phyloP scores from a whole-genome alignment of 345 rosid species.

The Eutrema japonicum region DNA sequence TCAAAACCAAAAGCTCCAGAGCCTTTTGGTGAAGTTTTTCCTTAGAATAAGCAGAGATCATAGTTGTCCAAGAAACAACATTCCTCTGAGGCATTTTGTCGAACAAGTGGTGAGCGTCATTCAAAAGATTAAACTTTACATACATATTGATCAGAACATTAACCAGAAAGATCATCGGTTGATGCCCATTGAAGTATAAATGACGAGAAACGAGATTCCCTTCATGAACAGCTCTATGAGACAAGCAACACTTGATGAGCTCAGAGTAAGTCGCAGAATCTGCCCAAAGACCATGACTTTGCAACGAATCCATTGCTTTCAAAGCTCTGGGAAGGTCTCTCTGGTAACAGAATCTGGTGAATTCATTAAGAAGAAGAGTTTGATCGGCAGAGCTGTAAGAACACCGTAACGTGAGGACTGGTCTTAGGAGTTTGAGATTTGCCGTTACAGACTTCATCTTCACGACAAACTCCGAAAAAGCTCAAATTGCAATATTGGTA shows the following conservation, averaged over 20 bases:
- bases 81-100: conserved; percentile 48
- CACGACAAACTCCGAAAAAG: background rate
- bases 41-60: conserved; percentile 65
- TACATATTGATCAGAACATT: conserved; percentile 57
- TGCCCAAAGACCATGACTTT: conserved; percentile 55
- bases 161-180: conserved; percentile 54
- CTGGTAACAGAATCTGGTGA: conserved; percentile 56
- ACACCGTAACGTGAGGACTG: conserved; percentile 8
- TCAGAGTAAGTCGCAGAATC: conserved; percentile 56
- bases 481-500: background rate
- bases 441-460: conserved; percentile 27
- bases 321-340: conserved; percentile 65
- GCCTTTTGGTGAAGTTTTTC: conserved; percentile 41
- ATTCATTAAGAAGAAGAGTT: conserved; percentile 48
- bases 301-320: conserved; percentile 55
- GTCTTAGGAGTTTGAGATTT: conserved; percentile 30
- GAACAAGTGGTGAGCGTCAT: conserved; percentile 47
- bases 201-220: conserved; percentile 58
- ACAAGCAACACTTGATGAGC: conserved; percentile 63
- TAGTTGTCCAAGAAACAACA: conserved; percentile 73
- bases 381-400: conserved; percentile 24
- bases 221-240: conserved; percentile 54
- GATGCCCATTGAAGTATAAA: conserved; percentile 50
- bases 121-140: conserved; percentile 57
- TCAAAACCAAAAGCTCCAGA: conserved; percentile 48